phyloP scores from a whole-genome alignment of 352 stramenopile species.

The Phytophthora megakarya region DNA sequence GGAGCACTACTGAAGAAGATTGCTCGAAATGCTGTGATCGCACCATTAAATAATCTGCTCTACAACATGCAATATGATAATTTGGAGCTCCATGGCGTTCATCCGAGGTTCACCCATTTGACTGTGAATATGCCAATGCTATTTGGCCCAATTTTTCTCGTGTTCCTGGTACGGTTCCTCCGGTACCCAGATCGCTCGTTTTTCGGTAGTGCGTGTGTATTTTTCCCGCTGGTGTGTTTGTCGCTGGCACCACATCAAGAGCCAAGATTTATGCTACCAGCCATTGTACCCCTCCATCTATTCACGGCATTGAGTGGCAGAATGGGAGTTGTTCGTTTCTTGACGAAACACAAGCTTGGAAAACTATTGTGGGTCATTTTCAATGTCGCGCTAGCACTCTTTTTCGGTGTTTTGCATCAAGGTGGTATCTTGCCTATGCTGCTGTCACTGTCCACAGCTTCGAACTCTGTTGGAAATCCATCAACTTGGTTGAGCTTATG shows the following conservation, averaged over 20 bases:
- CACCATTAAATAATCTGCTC: conserved; percentile 86
- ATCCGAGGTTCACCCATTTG: conserved; percentile 87
- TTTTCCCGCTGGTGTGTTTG: conserved; percentile 80
- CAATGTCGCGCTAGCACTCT: conserved; percentile 55
- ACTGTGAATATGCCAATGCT: conserved; percentile 93
- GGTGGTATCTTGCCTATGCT: conserved; percentile 69
- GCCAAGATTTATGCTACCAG: conserved; percentile 90
- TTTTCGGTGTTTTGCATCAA: conserved; percentile 78
- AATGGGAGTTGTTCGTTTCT: conserved; percentile 22
- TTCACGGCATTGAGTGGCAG: conserved; percentile 39
- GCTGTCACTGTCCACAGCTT: conserved; percentile 40
- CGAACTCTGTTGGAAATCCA: conserved; percentile 5
- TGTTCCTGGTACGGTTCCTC: conserved; percentile 46
- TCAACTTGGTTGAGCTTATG: conserved; percentile 32
- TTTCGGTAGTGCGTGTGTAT: conserved; percentile 45
- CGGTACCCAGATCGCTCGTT: conserved; percentile 28
- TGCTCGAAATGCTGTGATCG: conserved; percentile 46
- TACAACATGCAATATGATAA: conserved; percentile 94
- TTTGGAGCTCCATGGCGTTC: conserved; percentile 90
- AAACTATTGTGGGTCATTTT: conserved; percentile 54
- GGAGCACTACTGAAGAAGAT: conserved; percentile 16
- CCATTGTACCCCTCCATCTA: conserved; percentile 84
- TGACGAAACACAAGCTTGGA: conserved; percentile 25
- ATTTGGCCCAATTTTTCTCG: conserved; percentile 86
- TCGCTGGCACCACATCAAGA: conserved; percentile 95